phyloP scores from a whole-genome alignment of 1,284 basidiomycete species.

The Ganoderma meredithae region DNA sequence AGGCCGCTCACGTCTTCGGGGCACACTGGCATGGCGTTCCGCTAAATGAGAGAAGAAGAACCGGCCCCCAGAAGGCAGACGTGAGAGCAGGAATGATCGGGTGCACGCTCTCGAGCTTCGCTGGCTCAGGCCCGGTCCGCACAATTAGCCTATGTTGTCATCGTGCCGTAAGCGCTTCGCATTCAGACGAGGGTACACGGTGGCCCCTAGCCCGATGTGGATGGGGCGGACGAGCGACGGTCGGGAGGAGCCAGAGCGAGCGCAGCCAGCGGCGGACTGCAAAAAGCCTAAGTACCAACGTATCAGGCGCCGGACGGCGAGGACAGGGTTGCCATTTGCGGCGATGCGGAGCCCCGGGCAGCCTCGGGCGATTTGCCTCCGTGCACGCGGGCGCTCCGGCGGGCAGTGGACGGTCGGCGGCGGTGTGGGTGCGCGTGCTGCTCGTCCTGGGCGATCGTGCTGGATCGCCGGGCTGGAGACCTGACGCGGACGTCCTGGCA shows the following conservation, averaged over 20 bases:
- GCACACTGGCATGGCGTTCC: constrained; percentile 19
- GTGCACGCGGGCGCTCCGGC: constrained; percentile 4
- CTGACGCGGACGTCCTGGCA: constrained; percentile 5
- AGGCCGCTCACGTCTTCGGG: constrained; percentile 14
- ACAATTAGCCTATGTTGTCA: constrained; percentile 8
- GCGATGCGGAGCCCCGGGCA: neutral
- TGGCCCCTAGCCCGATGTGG: neutral
- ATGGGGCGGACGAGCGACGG: neutral
- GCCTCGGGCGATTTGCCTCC: constrained; percentile 13
- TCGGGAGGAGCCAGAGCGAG: constrained; percentile 1
- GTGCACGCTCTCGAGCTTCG: constrained; percentile 14
- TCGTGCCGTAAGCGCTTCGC: neutral
- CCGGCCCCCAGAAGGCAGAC: constrained; percentile 16
- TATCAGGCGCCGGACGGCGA: neutral
- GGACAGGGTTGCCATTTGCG: neutral
- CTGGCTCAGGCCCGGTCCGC: constrained; percentile 19
- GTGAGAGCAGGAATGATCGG: constrained; percentile 17
- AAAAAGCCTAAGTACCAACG: constrained; percentile 1
- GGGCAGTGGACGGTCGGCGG: too few relatives aligned
- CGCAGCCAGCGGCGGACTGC: neutral
- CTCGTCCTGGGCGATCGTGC: neutral
- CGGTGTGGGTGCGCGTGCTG: too few relatives aligned
- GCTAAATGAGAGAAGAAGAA: constrained; percentile 12
- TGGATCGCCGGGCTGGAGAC: neutral
- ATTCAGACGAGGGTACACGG: neutral